Evolutionary conservation across 176 grass and related monocot species (phyloP), one percentile per base, ranked within the genome.

Genomic region (Musa beccarii): DNA sequence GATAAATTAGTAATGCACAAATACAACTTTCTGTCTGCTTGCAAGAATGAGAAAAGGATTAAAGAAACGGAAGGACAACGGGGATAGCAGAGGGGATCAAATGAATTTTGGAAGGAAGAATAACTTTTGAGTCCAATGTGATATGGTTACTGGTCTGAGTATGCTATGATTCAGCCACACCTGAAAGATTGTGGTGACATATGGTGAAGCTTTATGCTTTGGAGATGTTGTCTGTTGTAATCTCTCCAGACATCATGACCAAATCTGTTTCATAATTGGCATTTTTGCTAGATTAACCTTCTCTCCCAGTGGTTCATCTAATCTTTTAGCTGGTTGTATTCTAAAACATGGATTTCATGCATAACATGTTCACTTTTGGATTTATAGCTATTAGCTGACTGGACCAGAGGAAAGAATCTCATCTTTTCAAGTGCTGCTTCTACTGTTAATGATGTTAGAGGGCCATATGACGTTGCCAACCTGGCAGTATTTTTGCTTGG

Each of bases 401-500:
- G 88, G 90, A 97, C 86, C 16, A 83, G 81, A 84, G 90, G 94
- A 63, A 97, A 93, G 25, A 93, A 91, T 83, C 75, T 97, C 76
- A 87, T 97, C 55, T 79, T 97, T 43, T 90, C 90, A 74, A 97
- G 94, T 57, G 82, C 84, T 83, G 94, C 94, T 72, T 78, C 74
- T 6, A 80, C 76, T 73, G 85, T 81, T 65, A 85, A 76, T 66
- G 75, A 93, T 69, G 71, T 93, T 61, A 93, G 94, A 89, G 88
- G 88, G 3, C 94, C 94, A 13, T 84, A 89, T 80, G 88, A 97
- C 82, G 80, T 87, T 76, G 75, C 81, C 26, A 97, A 97, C 59
- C 79, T 97, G 50, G 75, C 69, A 77, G 66, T 82, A 12, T 92
- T 66, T 76, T 79, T 97, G 82, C 94, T 97, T 78, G 82, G 86